phyloP scores from a whole-genome alignment of 768 basidiomycete genomes.

The Leccinum incarnatum region DNA sequence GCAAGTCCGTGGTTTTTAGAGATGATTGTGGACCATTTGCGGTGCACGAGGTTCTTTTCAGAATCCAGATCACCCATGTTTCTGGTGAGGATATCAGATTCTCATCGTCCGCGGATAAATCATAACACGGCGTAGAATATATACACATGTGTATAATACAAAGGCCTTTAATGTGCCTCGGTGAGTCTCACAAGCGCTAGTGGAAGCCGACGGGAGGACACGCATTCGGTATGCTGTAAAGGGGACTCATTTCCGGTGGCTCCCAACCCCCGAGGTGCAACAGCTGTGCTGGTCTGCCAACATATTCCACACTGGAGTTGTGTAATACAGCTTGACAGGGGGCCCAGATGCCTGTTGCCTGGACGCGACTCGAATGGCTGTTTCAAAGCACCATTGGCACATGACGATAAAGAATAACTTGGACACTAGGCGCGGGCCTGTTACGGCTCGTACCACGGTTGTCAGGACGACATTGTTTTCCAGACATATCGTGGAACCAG shows the following conservation, averaged over 20 bases:
- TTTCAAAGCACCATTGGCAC: background rate
- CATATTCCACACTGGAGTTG: background rate
- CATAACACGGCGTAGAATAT: background rate
- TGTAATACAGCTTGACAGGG: background rate
- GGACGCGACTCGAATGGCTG: background rate
- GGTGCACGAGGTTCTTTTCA: background rate
- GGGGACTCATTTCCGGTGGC: background rate
- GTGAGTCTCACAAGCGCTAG: background rate
- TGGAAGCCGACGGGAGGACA: background rate
- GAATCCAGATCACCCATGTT: background rate
- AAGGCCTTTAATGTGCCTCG: background rate
- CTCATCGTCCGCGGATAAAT: background rate
- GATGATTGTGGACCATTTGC: background rate
- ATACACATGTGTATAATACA: background rate
- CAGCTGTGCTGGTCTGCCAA: background rate
- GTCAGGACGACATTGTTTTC: background rate
- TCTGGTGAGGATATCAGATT: background rate
- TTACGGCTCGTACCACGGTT: background rate
- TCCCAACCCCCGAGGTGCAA: background rate
- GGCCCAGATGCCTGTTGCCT: background rate
- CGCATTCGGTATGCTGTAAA: background rate
- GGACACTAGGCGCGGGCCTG: background rate
- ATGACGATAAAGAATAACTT: background rate
- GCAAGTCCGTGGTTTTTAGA: background rate
- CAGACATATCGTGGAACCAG: background rate